These are phyloP conservation scores for Umbilicaria muhlenbergii DNA, from an alignment of 495 filamentous ascomycete species.

Conservation along the genomic window DNA sequence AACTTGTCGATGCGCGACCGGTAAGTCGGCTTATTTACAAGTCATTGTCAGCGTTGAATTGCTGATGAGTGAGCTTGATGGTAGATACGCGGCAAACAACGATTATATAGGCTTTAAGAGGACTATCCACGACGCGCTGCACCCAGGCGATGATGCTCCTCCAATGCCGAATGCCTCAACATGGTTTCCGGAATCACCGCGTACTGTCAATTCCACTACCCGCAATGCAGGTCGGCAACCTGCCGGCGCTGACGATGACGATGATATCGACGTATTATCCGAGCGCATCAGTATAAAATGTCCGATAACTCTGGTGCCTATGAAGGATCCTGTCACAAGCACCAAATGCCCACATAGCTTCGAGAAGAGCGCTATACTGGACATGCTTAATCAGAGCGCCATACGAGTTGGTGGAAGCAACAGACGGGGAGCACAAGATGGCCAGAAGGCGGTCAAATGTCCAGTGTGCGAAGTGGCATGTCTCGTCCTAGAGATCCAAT, in stretches of 20 bases:
- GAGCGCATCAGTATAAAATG: slow-evolving; percentile 61
- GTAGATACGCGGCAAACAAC: slow-evolving; percentile 57
- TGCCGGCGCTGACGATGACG: slow-evolving; percentile 35
- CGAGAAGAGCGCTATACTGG: slow-evolving; percentile 53
- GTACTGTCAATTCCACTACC: slow-evolving; percentile 3
- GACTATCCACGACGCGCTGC: slow-evolving; percentile 58
- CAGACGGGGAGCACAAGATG: slow-evolving; percentile 10
- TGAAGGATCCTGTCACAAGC: slow-evolving; percentile 58
- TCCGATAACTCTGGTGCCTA: slow-evolving; percentile 61
- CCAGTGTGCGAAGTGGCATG: slow-evolving; percentile 29
- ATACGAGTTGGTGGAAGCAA: slow-evolving; percentile 4
- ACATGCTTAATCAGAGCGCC: slow-evolving; percentile 36
- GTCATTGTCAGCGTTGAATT: too few relatives aligned
- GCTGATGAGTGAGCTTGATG: background rate
- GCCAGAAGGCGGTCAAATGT: slow-evolving; percentile 26
- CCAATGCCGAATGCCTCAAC: slow-evolving; percentile 51
- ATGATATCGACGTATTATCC: slow-evolving; percentile 59
- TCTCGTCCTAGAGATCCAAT: background rate
- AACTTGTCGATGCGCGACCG: slow-evolving; percentile 2
- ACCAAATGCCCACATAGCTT: slow-evolving; percentile 71
- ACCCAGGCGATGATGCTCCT: slow-evolving; percentile 44
- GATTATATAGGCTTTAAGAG: slow-evolving; percentile 65
- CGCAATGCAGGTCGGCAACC: slow-evolving; percentile 14
- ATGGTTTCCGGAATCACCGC: slow-evolving; percentile 41
- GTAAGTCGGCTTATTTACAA: background rate